phyloP scores from a whole-genome alignment of 139 green algal genomes.

The Desmodesmus armatus region DNA sequence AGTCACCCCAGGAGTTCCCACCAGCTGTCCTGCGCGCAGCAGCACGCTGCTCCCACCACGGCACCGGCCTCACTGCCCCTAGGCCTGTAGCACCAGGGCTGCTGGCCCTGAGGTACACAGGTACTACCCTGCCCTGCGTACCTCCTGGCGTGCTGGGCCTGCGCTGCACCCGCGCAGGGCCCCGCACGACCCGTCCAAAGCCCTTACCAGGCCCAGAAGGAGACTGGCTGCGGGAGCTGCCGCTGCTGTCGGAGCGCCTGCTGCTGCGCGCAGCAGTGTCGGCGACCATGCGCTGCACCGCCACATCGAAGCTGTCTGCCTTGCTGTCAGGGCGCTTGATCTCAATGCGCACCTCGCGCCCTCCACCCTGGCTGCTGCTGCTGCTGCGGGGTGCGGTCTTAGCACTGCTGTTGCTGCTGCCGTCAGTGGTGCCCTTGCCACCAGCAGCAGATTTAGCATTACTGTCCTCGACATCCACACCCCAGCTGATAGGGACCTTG shows the following conservation, averaged over 20 bases:
- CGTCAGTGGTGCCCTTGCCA: not conserved
- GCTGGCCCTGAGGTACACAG: not conserved
- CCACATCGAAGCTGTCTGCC: conserved; percentile 16
- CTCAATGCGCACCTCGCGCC: no score
- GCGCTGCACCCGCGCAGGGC: not conserved
- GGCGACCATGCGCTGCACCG: not conserved
- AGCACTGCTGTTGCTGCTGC: conserved; percentile 12
- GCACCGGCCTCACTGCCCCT: no score
- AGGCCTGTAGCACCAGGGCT: not conserved
- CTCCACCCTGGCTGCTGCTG: no score
- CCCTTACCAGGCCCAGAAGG: not conserved
- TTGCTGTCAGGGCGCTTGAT: not conserved
- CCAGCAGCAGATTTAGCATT: not conserved
- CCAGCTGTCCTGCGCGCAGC: not conserved
- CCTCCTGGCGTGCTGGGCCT: not conserved
- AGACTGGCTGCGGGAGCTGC: not conserved
- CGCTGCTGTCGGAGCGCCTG: not conserved
- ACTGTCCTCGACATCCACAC: not conserved
- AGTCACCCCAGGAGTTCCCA: no score
- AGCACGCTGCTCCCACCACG: not conserved
- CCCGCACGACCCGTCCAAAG: not conserved
- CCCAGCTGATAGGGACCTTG: no score
- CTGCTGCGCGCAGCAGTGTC: not conserved
- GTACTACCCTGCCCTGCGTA: no score
- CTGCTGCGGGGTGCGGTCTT: not conserved